Percentiles rank a stretch among this genome's conserved stretches.
phyloP scores from a whole-genome alignment of 2,329 filamentous ascomycete species.

The Exserohilum rostratum region DNA sequence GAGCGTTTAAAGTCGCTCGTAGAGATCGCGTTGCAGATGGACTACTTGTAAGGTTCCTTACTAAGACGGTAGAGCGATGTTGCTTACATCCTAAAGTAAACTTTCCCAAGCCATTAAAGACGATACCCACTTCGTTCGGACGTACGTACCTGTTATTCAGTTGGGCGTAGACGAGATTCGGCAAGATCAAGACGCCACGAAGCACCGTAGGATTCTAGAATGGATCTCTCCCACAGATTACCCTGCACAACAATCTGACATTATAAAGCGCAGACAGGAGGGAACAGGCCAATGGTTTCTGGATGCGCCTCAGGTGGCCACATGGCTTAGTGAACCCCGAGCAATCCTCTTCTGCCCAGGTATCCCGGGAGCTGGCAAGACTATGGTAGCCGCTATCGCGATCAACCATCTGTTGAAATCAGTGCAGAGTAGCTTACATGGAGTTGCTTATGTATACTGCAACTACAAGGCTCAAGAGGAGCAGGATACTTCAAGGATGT shows the following conservation, averaged over 20 bases:
- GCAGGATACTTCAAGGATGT: conserved; percentile 32
- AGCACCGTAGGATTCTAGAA: background rate
- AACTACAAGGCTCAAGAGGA: conserved; percentile 50
- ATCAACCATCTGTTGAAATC: conserved; percentile 48
- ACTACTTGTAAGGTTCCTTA: conserved; percentile 25
- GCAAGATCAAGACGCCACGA: conserved; percentile 3
- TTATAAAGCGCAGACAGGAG: conserved; percentile 44
- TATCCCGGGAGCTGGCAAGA: conserved; percentile 59
- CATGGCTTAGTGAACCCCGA: conserved; percentile 10
- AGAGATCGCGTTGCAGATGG: conserved; percentile 25
- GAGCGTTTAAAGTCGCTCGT: conserved; percentile 27
- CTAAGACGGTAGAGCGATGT: background rate
- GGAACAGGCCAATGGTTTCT: conserved; percentile 58
- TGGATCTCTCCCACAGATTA: conserved; percentile 52
- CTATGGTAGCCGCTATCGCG: conserved; percentile 52
- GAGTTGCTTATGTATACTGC: conserved; percentile 58
- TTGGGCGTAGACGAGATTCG: conserved; percentile 9
- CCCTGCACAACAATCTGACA: conserved; percentile 50
- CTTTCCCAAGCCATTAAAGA: conserved; percentile 18
- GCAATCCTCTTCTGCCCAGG: conserved; percentile 55
- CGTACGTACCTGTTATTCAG: conserved; percentile 4
- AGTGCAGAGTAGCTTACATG: conserved; percentile 33
- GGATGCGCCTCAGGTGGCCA: conserved; percentile 35
- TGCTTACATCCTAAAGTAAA: conserved; percentile 17
- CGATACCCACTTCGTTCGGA: conserved; percentile 8